These are phyloP conservation scores for Mycena rebaudengoi DNA, from an alignment of 768 basidiomycete genomes.

Conservation along the genomic window DNA sequence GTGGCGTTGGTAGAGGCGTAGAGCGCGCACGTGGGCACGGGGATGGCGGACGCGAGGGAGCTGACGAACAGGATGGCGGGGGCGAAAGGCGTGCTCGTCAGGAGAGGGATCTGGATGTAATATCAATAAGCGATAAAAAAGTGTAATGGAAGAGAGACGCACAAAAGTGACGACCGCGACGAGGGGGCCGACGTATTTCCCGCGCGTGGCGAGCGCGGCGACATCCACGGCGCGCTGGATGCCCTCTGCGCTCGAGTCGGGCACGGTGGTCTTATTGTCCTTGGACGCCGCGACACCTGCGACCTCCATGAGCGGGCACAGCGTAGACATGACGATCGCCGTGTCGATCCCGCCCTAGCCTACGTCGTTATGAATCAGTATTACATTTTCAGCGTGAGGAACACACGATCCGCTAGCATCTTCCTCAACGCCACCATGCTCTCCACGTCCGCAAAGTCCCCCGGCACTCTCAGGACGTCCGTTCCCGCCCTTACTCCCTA, in stretches of 20 bases:
- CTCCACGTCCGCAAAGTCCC: slow-evolving; percentile 70
- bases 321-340: slow-evolving; percentile 79
- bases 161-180: too few species aligned
- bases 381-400: neutral
- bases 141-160: too few species aligned
- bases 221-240: slow-evolving; percentile 65
- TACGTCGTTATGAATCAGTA: slow-evolving; percentile 35
- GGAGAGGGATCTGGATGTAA: too few species aligned
- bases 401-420: slow-evolving; percentile 62
- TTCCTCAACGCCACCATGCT: slow-evolving; percentile 73
- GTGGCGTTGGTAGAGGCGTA: slow-evolving; percentile 88
- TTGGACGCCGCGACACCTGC: too few species aligned
- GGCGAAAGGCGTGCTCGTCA: slow-evolving; percentile 53
- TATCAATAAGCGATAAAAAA: too few species aligned
- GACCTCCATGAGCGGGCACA: slow-evolving; percentile 76
- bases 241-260: too few species aligned
- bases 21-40: slow-evolving; percentile 79
- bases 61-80: slow-evolving; percentile 76
- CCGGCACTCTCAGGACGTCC: slow-evolving; percentile 59
- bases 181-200: too few species aligned
- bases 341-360: slow-evolving; percentile 90
- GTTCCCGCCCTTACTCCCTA: slow-evolving; percentile 64
- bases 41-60: slow-evolving; percentile 71
- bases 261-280: too few species aligned
- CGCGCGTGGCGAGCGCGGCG: slow-evolving; percentile 65